Conservation (phyloP, 2,329 filamentous ascomycete genomes). For the Calonectria montana region DNA sequence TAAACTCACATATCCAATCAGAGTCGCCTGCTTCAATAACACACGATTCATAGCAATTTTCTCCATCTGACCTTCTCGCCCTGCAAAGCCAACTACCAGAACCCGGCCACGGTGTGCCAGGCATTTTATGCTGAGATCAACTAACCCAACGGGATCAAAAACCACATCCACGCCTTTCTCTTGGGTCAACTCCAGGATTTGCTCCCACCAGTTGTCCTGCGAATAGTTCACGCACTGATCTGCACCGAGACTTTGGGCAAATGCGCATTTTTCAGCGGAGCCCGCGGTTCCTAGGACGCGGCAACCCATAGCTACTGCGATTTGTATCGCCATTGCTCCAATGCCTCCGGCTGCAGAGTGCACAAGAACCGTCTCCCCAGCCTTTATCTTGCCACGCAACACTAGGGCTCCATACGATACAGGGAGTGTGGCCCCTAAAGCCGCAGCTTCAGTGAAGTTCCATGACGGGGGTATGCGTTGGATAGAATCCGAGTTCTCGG, state of each 20-base stretch:
- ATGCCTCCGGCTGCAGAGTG: constrained; percentile 67
- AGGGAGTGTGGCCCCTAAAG: constrained; percentile 63
- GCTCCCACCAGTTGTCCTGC: constrained; percentile 59
- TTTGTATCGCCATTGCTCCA: constrained; percentile 66
- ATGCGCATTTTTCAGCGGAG: constrained; percentile 55
- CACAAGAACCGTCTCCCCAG: constrained; percentile 63
- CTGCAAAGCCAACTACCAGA: constrained; percentile 70
- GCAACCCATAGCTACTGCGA: constrained; percentile 64
- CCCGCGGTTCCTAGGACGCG: constrained; percentile 65
- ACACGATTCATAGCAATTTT: constrained; percentile 65
- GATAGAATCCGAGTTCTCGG: constrained; percentile 46
- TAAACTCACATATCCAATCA: constrained; percentile 63
- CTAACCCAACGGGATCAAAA: constrained; percentile 68
- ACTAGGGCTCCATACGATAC: constrained; percentile 65
- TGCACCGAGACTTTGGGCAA: constrained; percentile 54
- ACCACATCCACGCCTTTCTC: constrained; percentile 67
- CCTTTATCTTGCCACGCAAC: constrained; percentile 52
- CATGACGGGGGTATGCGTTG: constrained; percentile 58
- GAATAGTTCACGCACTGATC: constrained; percentile 55
- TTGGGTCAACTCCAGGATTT: constrained; percentile 58
- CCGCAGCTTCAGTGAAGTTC: constrained; percentile 62
- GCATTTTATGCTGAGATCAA: constrained; percentile 65
- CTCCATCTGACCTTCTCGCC: constrained; percentile 63
- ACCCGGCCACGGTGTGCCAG: constrained; percentile 64
- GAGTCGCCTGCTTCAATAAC: constrained; percentile 62